A percentile compares a stretch with the other conserved stretches of the same genome.
These are phyloP conservation scores for Pterothamnion heteromorphum DNA, from an alignment of 31 red algal genomes.

Conservation along the genomic window DNA sequence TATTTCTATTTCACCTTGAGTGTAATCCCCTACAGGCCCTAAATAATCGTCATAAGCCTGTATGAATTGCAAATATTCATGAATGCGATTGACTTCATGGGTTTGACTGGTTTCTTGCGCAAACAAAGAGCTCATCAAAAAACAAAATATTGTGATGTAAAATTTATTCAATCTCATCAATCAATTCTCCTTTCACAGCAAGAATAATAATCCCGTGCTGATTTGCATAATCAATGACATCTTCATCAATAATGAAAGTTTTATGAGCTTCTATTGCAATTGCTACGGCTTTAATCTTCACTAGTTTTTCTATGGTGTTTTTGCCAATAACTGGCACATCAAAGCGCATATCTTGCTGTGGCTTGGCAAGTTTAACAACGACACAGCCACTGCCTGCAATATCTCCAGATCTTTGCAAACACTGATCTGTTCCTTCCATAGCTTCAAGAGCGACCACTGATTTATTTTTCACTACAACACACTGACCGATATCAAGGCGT, in stretches of 20 bases:
- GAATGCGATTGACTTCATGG: too few relatives aligned
- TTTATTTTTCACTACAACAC: slow-evolving; percentile 1
- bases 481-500: slow-evolving; percentile 1
- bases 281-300: background rate
- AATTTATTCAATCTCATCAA: too few relatives aligned
- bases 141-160: too few relatives aligned
- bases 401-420: background rate
- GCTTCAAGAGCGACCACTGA: background rate
- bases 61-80: too few relatives aligned
- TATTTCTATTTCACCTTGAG: too few relatives aligned
- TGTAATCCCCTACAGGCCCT: too few relatives aligned
- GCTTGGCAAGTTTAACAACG: background rate
- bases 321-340: background rate
- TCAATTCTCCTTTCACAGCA: too few relatives aligned
- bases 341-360: background rate
- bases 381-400: background rate
- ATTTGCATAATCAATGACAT: background rate
- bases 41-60: too few relatives aligned
- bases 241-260: background rate
- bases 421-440: background rate
- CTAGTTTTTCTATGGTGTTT: background rate
- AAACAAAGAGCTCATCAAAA: too few relatives aligned
- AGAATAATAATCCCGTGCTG: too few relatives aligned
- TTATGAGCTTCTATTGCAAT: background rate
- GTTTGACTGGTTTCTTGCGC: too few relatives aligned